These are phyloP conservation scores for Cercospora sesami DNA, from an alignment of 2,329 filamentous ascomycete species.

Conservation along the genomic window DNA sequence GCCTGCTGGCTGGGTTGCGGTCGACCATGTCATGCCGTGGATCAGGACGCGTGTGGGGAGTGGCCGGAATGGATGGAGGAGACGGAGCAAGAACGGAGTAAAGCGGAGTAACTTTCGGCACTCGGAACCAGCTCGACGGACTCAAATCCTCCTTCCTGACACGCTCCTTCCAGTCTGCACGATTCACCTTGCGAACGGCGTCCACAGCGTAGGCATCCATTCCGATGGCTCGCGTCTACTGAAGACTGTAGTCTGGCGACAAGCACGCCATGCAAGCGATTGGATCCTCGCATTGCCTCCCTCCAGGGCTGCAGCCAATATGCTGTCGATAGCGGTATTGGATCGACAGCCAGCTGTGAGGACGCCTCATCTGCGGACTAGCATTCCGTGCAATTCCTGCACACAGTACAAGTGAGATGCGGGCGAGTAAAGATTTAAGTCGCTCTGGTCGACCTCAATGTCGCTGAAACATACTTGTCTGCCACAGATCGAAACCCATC, in stretches of 20 bases:
- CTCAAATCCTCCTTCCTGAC: neutral
- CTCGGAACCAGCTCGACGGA: neutral
- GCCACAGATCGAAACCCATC: neutral
- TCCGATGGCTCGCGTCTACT: neutral
- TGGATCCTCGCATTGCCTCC: neutral
- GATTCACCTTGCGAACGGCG: neutral
- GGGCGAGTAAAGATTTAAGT: neutral
- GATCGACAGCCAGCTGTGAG: neutral
- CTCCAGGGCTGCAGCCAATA: neutral
- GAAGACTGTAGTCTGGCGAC: neutral
- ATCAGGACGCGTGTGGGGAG: neutral
- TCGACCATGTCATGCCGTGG: neutral
- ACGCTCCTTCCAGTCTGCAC: neutral
- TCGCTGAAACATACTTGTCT: neutral
- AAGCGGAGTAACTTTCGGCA: neutral
- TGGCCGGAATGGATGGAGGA: neutral
- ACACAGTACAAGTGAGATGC: neutral
- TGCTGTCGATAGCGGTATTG: neutral
- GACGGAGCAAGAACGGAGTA: neutral
- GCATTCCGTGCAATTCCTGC: neutral
- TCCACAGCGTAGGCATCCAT: neutral
- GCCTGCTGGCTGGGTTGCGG: constrained; percentile 14
- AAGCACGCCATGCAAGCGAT: neutral
- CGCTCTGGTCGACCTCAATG: neutral
- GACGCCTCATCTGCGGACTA: neutral